A percentile compares a stretch with the other conserved stretches of the same genome.
Conservation (phyloP, 352 stramenopile genomes). For the Phytophthora uliginosa region DNA sequence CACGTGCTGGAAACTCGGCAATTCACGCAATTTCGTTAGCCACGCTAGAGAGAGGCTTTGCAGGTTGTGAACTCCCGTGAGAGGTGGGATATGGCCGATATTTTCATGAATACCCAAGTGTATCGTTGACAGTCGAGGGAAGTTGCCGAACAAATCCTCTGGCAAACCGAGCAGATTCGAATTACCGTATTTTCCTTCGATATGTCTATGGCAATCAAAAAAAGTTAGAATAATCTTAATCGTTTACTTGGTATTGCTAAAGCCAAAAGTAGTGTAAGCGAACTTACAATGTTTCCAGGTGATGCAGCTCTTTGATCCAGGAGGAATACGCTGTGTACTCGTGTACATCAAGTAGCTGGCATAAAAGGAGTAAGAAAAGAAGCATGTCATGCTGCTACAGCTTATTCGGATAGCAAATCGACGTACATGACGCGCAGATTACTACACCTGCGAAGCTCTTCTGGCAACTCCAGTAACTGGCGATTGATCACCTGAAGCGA, state of each 20-base stretch:
- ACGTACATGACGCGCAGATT: constrained; percentile 15
- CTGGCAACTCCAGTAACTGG: constrained; percentile 24
- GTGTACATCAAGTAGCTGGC: constrained; percentile 28
- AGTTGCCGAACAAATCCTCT: constrained; percentile 21
- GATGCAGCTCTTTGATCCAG: constrained; percentile 19
- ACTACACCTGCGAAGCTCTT: constrained; percentile 34
- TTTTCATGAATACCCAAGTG: constrained; percentile 26
- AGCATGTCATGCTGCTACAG: neutral
- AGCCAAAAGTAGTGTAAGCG: neutral
- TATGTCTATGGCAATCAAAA: constrained; percentile 10
- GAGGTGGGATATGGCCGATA: constrained; percentile 12
- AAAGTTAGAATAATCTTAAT: neutral
- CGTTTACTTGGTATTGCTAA: too few species aligned
- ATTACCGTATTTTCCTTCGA: constrained; percentile 29
- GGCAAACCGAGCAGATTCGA: constrained; percentile 25
- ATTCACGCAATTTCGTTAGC: constrained; percentile 15
- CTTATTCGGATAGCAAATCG: neutral
- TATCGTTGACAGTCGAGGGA: constrained; percentile 22
- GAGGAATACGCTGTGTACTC: constrained; percentile 7
- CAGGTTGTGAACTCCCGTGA: constrained; percentile 24
- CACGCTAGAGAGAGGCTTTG: constrained; percentile 24
- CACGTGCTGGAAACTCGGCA: constrained; percentile 22
- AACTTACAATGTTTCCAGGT: constrained; percentile 31
- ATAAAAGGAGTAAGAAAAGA: neutral
- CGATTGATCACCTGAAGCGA: constrained; percentile 57